Evolutionary conservation across 495 filamentous ascomycete genomes (phyloP), one percentile per base, ranked within the genome.

Genomic region (Lepraria neglecta): DNA sequence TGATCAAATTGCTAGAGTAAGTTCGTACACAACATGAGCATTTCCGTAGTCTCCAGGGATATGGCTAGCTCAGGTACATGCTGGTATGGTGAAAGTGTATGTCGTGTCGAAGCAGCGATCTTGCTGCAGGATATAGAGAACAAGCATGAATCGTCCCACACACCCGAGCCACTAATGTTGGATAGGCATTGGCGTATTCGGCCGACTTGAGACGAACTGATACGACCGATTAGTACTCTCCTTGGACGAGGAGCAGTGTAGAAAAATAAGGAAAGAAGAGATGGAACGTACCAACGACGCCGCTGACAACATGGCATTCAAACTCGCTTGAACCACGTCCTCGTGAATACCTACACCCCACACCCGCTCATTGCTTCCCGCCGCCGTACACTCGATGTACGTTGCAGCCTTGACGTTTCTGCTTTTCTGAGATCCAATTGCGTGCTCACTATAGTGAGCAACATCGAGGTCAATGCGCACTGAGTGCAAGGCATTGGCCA

Each of bases 271-370:
- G 7, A 21, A 24, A 4, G n/a, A 5, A 24, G 52, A n/a, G 17
- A 59, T 3, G 21, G 5, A 27, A 30, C 30, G 46, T 15, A 55
- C 54, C 47, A 50, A 56, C 15, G 84, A 88, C 38, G 94, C 94
- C 38, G 94, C 94, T 59, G 84, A 85, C 68, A 98, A 77, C 50
- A 97, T 78, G 45, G 94, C 92, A 71, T 92, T 89, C 70, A 98
- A 80, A 73, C 86, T 91, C 66, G 89, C 90, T 74, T 96, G 91
- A 15, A 95, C 91, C 43, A 95, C 89, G 76, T 98, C 94, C 68
- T 92, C 86, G 72, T 97, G 90, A 64, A 98, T 90, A 55, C 92
- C 94, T 24, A 98, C 90, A 65, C 94, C 94, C 95, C 94, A 98
- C 12, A 96, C 90, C 66, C 80, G 86, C 59, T 88, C 76, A 35